phyloP scores from a whole-genome alignment of 23 red algal species.

The Gracilaria vermiculophylla region DNA sequence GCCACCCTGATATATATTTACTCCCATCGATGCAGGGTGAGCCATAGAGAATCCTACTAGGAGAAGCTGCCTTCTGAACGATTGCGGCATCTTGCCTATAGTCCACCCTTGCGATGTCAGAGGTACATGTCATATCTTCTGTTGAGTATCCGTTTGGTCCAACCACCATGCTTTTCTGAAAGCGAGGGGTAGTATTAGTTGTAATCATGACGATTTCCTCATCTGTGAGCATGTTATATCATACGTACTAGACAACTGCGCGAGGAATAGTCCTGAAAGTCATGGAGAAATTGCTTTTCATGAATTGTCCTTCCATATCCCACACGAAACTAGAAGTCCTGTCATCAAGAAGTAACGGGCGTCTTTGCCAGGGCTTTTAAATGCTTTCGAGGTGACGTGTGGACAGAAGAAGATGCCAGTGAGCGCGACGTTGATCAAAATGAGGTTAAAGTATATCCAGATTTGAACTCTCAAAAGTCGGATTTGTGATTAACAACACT shows the following conservation, averaged over 20 bases:
- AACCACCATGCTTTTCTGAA: slow-evolving; percentile 3
- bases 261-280: background rate
- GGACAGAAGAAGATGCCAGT: background rate
- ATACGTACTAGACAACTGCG: background rate
- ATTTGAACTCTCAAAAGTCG: background rate
- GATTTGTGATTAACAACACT: background rate
- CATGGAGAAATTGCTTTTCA: background rate
- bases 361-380: background rate
- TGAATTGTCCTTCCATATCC: background rate
- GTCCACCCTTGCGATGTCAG: background rate
- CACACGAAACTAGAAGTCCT: background rate
- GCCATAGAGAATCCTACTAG: background rate
- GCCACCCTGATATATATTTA: background rate
- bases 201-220: background rate
- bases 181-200: background rate
- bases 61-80: background rate
- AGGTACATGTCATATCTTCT: background rate
- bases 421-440: background rate
- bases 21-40: background rate
- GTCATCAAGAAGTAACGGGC: background rate
- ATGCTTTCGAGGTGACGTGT: background rate
- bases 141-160: background rate
- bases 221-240: background rate
- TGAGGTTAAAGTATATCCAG: background rate
- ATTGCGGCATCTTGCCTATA: background rate